Base-by-base conservation (phyloP, 73 alveolate species). In the Paramecium pentaurelia region DNA sequence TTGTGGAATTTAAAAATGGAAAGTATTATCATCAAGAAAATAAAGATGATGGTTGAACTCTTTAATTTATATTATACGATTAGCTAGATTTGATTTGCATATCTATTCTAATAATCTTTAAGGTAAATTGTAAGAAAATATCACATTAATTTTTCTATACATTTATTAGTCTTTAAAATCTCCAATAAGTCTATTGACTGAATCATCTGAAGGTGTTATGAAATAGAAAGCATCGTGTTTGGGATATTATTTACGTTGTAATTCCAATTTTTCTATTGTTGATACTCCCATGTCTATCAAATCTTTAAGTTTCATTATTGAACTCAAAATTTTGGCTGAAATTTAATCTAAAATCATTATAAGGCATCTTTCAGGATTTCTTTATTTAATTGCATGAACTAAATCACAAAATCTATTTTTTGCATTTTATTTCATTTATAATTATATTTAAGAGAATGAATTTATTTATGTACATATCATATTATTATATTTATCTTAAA, bases 271-370 rank as follows among this genome's bases (percentile, higher is more conserved):
- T 75, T 75, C 88, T 14, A 75, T 75, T n/a, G 58, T 36, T 6
- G 88, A 75, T 8, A 75, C 70, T 36, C 88, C 88, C 88, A 75
- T 38, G 20, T 75, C 88, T n/a, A 75, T 38, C 18, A 75, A n/a
- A 42, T 75, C 88, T 42, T 75, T 75, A 8, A 75, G 60, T 8
- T 75, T 75, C 38, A 38, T 38, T 5, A 75, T 36, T 36, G 68
- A 38, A 25, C 68, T 38, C n/a, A 75, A 42, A 2, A 75, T 38
- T 75, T 75, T 75, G n/a, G 88, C 88, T 36, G 88, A 6, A 14
- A n/a, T 75, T n/a, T 36, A 38, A 75, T 75, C 88, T 10, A 75
- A 75, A 37, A 75, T 75, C 60, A 75, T 36, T 36, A 75, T 75
- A 9, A 75, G n/a, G 6, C 88, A 75, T 20, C 88, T 75, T 20